Evolutionary conservation across 192 early-diverging fungal genomes (phyloP).

Genomic region (Umbelopsis sp.): DNA sequence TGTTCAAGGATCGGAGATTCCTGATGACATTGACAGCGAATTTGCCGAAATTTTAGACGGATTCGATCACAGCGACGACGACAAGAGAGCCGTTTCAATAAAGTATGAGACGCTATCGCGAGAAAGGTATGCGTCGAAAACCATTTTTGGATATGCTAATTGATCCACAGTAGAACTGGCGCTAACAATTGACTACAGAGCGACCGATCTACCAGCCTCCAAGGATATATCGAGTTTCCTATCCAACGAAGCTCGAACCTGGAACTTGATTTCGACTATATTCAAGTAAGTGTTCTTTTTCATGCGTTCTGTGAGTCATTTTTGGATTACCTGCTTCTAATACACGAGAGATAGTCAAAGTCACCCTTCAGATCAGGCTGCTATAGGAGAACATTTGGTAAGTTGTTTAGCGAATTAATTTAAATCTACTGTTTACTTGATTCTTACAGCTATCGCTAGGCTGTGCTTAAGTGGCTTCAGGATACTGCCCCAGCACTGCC

Average conservation of each 20-base stretch:
- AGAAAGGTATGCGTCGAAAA: not conserved
- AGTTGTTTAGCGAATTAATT: not conserved
- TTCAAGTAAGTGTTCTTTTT: not conserved
- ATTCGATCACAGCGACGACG: not conserved
- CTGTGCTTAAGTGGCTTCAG: conserved; percentile 1
- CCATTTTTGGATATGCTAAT: not conserved
- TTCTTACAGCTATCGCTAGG: not conserved
- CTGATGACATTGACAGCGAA: conserved; percentile 16
- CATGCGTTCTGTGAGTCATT: too few relatives aligned
- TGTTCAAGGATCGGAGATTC: conserved; percentile 1
- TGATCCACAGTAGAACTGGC: not conserved
- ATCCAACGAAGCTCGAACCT: not conserved
- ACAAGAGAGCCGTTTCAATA: not conserved
- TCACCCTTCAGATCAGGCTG: not conserved
- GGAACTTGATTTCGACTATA: not conserved
- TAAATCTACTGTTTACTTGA: not conserved
- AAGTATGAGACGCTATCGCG: not conserved
- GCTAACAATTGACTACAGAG: not conserved
- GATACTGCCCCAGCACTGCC: not conserved
- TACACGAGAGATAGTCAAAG: too few relatives aligned
- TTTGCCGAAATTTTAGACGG: conserved; percentile 15
- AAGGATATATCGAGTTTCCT: not conserved
- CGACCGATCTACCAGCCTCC: not conserved
- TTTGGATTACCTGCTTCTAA: too few relatives aligned
- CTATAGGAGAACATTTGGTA: conserved; percentile 2